phyloP scores from a whole-genome alignment of 2,329 filamentous ascomycete species.

The Chaetomium globosum region DNA sequence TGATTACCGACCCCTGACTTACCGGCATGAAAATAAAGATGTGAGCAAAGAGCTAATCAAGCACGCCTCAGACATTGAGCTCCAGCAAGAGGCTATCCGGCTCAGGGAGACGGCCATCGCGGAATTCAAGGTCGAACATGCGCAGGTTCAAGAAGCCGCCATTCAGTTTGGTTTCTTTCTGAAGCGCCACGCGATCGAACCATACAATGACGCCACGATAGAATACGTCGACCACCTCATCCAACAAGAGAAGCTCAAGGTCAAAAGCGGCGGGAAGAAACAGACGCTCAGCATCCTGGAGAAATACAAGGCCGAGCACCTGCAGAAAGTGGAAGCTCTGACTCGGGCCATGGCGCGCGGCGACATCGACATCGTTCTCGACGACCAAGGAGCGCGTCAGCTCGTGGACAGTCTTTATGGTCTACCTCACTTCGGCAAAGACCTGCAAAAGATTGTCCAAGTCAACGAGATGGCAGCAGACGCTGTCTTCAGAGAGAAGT shows the following conservation, averaged over 20 bases:
- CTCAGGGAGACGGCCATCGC: slow-evolving; percentile 33
- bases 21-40: slow-evolving; percentile 37
- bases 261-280: slow-evolving; percentile 7
- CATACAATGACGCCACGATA: slow-evolving; percentile 47
- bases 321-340: neutral
- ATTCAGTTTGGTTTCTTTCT: slow-evolving; percentile 46
- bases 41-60: slow-evolving; percentile 36
- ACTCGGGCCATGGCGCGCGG: neutral
- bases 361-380: neutral
- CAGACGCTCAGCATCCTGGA: neutral
- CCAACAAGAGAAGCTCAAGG: slow-evolving; percentile 40
- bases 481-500: slow-evolving; percentile 2
- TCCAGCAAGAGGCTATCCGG: slow-evolving; percentile 38
- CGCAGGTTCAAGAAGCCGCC: slow-evolving; percentile 42
- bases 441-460: slow-evolving; percentile 3
- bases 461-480: slow-evolving; percentile 10
- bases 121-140: slow-evolving; percentile 42
- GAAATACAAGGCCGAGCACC: slow-evolving; percentile 1
- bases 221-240: slow-evolving; percentile 47
- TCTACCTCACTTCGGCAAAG: slow-evolving; percentile 5
- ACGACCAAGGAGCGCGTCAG: slow-evolving; percentile 7
- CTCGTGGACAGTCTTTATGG: slow-evolving; percentile 1
- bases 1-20: slow-evolving; percentile 34
- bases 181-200: slow-evolving; percentile 44
- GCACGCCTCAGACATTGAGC: slow-evolving; percentile 32